Evolutionary conservation across 192 early-diverging fungal genomes (phyloP), one percentile per base, ranked within the genome.

Genomic region (Coemansia sp.): DNA sequence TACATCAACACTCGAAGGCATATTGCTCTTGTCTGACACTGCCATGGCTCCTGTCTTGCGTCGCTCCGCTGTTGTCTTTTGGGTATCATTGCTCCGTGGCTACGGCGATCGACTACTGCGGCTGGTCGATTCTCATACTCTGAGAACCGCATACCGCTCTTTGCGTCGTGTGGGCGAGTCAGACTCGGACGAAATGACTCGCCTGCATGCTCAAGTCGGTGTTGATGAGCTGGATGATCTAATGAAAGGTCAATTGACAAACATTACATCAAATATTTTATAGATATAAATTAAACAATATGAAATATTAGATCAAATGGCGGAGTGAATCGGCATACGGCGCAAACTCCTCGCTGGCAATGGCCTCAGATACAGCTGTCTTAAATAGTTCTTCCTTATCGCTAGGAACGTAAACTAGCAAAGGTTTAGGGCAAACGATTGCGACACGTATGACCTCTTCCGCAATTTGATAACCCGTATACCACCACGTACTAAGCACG

Each of bases 141-240:
- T 94, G 46, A 77, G 87, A 61, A 61, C 76, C 2, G 87, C 89
- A 0, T 88, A 89, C 65, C 72, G 76, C 27, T 78, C 87, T 8
- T 78, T 96, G 40, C 72, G 87, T 31, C 88, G 89, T 53, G 75
- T 92, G 27, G 88, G 88, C 63, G 82, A 86, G 10, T 87, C 81
- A 0, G 94, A 96, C 69, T 40, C 77, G 2, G 95, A 97, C 74
- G 87, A 92, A 38, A 65, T 95, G 38, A 89, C 88, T 24, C 78
- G 89, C 43, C 74, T 87, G 52, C 90, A 97, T 58, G 92, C 94
- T 7, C 80, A 90, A 39, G 70, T 88, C 15, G 92, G 88, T 0
- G 75, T 94, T 41, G 88, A 83, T 34, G 94, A 94, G 36, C 70
- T 95, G 39, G 87, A 89, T 70, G 86, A 79, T 0, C 81, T 88